These are phyloP conservation scores for Vaccinium myrtillus DNA, from an alignment of 148 eudicot genomes.

Conservation along the genomic window DNA sequence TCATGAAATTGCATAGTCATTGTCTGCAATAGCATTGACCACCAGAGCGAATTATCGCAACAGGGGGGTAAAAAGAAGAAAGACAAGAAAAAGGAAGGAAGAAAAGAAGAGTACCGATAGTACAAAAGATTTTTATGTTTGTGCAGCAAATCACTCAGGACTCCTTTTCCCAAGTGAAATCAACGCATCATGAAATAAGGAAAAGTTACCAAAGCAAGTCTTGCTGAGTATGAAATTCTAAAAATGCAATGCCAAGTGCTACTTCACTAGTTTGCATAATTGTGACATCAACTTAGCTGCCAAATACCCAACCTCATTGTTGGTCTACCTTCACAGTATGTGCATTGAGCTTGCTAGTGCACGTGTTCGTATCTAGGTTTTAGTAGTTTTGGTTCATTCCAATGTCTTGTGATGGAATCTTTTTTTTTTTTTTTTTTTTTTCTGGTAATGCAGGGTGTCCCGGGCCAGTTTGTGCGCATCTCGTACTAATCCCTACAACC, in stretches of 20 bases:
- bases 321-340: too few species aligned
- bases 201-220: background rate
- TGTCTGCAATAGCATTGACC: background rate
- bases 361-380: too few species aligned
- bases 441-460: too few species aligned
- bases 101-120: background rate
- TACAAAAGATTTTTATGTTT: background rate
- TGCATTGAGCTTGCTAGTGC: too few species aligned
- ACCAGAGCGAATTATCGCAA: background rate
- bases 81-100: background rate
- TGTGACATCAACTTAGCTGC: slow-evolving; percentile 31
- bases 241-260: background rate
- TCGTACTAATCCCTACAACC: too few species aligned
- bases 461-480: too few species aligned
- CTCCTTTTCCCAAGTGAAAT: background rate
- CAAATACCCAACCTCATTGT: too few species aligned
- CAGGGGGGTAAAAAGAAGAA: background rate
- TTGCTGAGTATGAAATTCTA: background rate
- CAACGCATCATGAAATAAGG: background rate
- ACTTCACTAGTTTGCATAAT: background rate
- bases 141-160: background rate
- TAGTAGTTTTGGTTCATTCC: too few species aligned
- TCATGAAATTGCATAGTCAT: background rate
- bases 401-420: too few species aligned
- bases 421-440: too few species aligned